Conservation (phyloP, 1,284 basidiomycete species). For the Trichosporon sp. region DNA sequence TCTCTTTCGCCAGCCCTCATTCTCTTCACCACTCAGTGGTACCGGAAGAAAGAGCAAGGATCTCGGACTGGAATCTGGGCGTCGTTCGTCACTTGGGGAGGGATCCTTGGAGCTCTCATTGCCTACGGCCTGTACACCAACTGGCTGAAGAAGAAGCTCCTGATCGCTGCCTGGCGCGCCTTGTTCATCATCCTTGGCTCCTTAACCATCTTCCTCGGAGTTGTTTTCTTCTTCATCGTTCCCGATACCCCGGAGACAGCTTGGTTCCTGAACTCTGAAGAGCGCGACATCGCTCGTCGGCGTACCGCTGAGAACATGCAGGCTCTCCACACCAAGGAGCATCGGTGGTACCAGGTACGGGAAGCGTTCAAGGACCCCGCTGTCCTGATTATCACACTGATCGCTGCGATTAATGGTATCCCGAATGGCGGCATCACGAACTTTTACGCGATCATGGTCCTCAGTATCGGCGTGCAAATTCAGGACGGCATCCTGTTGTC, state of each 20-base stretch:
- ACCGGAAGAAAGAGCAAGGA: slow-evolving; percentile 15
- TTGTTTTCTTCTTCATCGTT: slow-evolving; percentile 24
- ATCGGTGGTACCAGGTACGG: slow-evolving; percentile 24
- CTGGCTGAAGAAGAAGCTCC: slow-evolving; percentile 7
- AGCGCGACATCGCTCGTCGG: slow-evolving; percentile 29
- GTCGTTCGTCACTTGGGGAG: slow-evolving; percentile 19
- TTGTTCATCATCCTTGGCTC: slow-evolving; percentile 25
- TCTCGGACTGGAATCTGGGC: slow-evolving; percentile 18
- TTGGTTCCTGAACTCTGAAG: slow-evolving; percentile 24
- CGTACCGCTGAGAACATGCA: slow-evolving; percentile 29
- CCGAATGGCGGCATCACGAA: slow-evolving; percentile 20
- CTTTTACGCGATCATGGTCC: slow-evolving; percentile 24
- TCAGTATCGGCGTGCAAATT: slow-evolving; percentile 17
- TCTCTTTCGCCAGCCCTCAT: slow-evolving; percentile 15
- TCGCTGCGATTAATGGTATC: slow-evolving; percentile 13
- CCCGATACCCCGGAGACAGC: slow-evolving; percentile 29
- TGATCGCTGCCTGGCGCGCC: slow-evolving; percentile 20
- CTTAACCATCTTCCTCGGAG: slow-evolving; percentile 19
- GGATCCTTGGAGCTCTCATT: slow-evolving; percentile 19
- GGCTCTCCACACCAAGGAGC: slow-evolving; percentile 24
- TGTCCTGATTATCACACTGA: not conserved
- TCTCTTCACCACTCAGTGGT: slow-evolving; percentile 24
- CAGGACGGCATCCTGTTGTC: slow-evolving; percentile 15
- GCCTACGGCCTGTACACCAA: slow-evolving; percentile 20
- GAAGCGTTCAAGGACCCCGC: slow-evolving; percentile 26